These are phyloP conservation scores for Hippophae rhamnoides DNA, from an alignment of 306 rosid species.

Conservation along the genomic window DNA sequence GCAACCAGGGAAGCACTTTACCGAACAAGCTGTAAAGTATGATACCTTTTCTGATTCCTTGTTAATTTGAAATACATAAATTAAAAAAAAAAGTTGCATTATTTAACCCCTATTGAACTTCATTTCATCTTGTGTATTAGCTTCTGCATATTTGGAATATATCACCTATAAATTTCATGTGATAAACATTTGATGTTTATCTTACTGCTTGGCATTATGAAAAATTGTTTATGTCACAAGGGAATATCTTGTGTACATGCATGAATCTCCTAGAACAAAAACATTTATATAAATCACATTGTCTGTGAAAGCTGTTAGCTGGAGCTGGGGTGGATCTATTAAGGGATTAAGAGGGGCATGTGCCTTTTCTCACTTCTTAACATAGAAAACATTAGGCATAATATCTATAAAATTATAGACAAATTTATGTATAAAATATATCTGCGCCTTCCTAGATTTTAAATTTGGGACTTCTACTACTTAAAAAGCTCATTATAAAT, in stretches of 20 bases:
- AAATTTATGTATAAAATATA: too few species aligned
- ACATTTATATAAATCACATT: not conserved
- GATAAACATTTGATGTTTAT: not conserved
- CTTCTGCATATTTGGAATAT: not conserved
- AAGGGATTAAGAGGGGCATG: too few species aligned
- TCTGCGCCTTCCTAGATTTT: too few species aligned
- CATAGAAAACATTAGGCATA: too few species aligned
- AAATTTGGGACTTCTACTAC: too few species aligned
- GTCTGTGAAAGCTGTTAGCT: not conserved
- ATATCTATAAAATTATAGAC: too few species aligned
- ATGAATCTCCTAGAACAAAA: not conserved
- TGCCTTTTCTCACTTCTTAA: too few species aligned
- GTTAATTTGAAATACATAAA: not conserved
- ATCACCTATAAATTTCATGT: not conserved
- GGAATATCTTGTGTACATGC: not conserved
- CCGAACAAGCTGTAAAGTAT: constrained; percentile 52
- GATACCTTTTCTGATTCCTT: constrained; percentile 2
- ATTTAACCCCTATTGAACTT: not conserved
- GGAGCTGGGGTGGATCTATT: too few species aligned
- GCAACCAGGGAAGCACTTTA: constrained; percentile 44
- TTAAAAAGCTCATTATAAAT: too few species aligned
- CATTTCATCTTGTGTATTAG: not conserved
- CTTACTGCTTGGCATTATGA: not conserved
- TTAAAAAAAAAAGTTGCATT: not conserved
- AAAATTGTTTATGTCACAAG: not conserved